phyloP scores from a whole-genome alignment of 805 yeast species.

The Kuraishia cidri region DNA sequence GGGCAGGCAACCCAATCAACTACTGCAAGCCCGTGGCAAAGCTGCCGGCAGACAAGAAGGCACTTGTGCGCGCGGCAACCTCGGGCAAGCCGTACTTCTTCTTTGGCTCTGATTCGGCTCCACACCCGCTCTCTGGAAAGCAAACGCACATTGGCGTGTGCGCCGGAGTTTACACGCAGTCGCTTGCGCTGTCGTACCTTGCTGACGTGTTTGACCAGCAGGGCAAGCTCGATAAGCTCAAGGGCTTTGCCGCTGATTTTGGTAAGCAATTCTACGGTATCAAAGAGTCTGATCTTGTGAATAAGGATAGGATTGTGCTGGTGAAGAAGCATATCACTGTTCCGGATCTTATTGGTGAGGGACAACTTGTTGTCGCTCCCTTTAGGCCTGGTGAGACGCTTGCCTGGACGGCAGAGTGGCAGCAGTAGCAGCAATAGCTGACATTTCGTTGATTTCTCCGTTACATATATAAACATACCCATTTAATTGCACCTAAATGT shows the following conservation, averaged over 20 bases:
- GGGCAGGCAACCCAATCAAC: conserved; percentile 95
- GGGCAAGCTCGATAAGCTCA: conserved; percentile 56
- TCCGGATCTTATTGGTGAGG: conserved; percentile 46
- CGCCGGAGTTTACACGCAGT: conserved; percentile 97
- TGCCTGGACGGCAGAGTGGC: conserved; percentile 73
- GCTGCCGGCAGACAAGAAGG: conserved; percentile 73
- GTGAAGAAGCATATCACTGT: conserved; percentile 44
- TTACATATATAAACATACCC: background rate
- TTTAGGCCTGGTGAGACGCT: conserved; percentile 76
- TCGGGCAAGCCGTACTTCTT: conserved; percentile 89
- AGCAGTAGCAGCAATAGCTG: background rate
- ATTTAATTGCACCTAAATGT: conserved; percentile 17
- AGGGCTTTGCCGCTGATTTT: conserved; percentile 64
- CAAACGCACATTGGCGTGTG: conserved; percentile 76
- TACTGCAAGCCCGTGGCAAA: conserved; percentile 98
- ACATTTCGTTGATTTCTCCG: no score
- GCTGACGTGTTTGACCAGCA: conserved; percentile 77
- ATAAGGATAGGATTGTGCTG: conserved; percentile 41
- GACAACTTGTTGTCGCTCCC: conserved; percentile 60
- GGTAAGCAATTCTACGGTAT: conserved; percentile 68
- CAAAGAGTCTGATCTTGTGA: conserved; percentile 30
- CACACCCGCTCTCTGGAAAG: conserved; percentile 81
- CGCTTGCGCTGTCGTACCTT: conserved; percentile 69
- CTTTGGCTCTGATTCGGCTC: conserved; percentile 98
- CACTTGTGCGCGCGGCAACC: conserved; percentile 80